Base-by-base conservation (phyloP, 2,329 filamentous ascomycete genomes). In the Rutstroemia sp. region DNA sequence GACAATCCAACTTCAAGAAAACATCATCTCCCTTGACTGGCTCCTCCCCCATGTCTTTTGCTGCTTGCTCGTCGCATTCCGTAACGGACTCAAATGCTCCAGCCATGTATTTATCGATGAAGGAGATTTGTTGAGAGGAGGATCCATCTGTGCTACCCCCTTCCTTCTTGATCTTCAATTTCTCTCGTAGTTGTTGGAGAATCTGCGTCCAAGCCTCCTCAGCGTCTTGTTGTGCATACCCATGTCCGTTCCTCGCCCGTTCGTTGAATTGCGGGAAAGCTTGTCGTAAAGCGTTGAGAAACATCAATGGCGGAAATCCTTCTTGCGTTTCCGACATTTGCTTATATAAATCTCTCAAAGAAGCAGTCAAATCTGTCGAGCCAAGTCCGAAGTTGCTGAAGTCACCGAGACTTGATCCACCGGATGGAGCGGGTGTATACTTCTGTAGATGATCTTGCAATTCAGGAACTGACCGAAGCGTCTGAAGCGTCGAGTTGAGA, bases 151-250 rank as follows among this genome's bases (percentile, higher is more conserved):
- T 68, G 81, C 64, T 37, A 60, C 68, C 62, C 14, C 71, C 71
- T 0, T 69, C 69, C 8, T 80, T 79, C 65, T 82, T 84, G 61
- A 88, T 73, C 69, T 83, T 86, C 51, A 97, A 75, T 69, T 89
- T 92, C 66, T 88, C 82, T 60, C 87, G 84, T 39, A 99, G 75
- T 67, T 92, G 88, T 46, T 87, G 84, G 5, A 99, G 75, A 60
- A 99, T 95, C 70, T 97, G 92, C 19, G 92, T 94, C 91, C 92
- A 99, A 48, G 92, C 94, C 72, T 99, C 94, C 72, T 99, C 94
- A 1, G 94, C 94, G 75, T 99, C 94, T 73, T 99, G 94, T 73
- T 99, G 94, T n/a, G 94, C 92, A 69, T 87, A 97, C 6, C 89
- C 91, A 57, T 86, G 79, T 21, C 90, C 88, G 34, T 86, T 86